Evolutionary conservation across 108 stramenopile genomes (phyloP).

Genomic region (Nitzschia palea): DNA sequence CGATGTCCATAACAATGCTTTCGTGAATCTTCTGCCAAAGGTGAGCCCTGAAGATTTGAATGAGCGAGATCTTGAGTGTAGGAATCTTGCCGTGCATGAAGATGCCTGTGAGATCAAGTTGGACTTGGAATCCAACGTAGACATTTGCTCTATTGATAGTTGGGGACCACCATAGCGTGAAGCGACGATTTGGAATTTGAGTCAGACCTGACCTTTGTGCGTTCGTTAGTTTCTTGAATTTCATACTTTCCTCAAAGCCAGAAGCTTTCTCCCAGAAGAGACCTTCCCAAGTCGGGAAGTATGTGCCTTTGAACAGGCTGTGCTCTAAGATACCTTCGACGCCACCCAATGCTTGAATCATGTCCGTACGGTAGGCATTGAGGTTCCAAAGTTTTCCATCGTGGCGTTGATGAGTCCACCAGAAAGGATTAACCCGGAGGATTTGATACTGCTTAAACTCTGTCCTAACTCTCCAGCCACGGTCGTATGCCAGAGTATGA

Average conservation of each 20-base stretch:
- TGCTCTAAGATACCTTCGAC: slow-evolving; percentile 99
- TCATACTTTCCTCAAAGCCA: slow-evolving; percentile 99
- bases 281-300: slow-evolving; percentile 99
- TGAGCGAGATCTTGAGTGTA: slow-evolving; percentile 93
- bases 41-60: slow-evolving; percentile 95
- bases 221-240: slow-evolving; percentile 98
- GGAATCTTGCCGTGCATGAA: slow-evolving; percentile 99
- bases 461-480: slow-evolving; percentile 98
- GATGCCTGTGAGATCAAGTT: slow-evolving; percentile 98
- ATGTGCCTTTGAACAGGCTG: slow-evolving; percentile 99
- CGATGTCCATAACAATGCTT: slow-evolving; percentile 98
- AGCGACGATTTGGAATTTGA: slow-evolving; percentile 99
- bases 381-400: slow-evolving; percentile 99
- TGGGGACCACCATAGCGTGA: slow-evolving; percentile 99
- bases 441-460: slow-evolving; percentile 98
- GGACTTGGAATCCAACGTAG: slow-evolving; percentile 99
- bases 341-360: slow-evolving; percentile 99
- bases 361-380: slow-evolving; percentile 99
- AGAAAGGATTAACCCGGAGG: slow-evolving; percentile 94
- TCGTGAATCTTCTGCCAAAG: slow-evolving; percentile 99
- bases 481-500: slow-evolving; percentile 95
- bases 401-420: slow-evolving; percentile 99
- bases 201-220: slow-evolving; percentile 98
- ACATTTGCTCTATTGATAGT: slow-evolving; percentile 99
- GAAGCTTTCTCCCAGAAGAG: slow-evolving; percentile 99